These are phyloP conservation scores for Arabidopsis lyrata DNA, from an alignment of 441 rosid species.

Conservation along the genomic window DNA sequence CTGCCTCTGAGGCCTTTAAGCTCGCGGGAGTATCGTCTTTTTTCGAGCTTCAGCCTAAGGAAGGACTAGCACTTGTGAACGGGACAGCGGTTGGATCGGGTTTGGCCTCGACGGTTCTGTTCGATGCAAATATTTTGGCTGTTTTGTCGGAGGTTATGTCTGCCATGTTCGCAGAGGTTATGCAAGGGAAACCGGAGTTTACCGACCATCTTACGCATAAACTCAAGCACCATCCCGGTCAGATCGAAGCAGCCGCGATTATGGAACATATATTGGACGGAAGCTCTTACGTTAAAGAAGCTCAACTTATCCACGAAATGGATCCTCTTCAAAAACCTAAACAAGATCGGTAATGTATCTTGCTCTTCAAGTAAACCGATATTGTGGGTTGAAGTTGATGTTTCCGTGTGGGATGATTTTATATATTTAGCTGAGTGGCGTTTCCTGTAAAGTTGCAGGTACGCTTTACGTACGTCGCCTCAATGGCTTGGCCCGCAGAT, in stretches of 20 bases:
- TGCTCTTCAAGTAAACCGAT: conserved; percentile 18
- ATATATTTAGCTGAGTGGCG: neutral
- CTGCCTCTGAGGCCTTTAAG: conserved; percentile 56
- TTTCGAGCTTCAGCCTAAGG: conserved; percentile 58
- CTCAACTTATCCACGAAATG: conserved; percentile 50
- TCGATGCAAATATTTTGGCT: conserved; percentile 53
- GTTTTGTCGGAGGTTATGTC: conserved; percentile 56
- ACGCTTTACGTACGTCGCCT: conserved; percentile 63
- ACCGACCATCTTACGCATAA: conserved; percentile 66
- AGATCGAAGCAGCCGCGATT: conserved; percentile 66
- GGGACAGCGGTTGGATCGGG: conserved; percentile 57
- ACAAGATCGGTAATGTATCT: conserved; percentile 49
- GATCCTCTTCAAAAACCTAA: conserved; percentile 62
- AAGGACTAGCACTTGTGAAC: conserved; percentile 54
- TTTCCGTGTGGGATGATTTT: neutral
- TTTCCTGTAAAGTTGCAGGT: conserved; percentile 31
- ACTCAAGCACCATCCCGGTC: conserved; percentile 64
- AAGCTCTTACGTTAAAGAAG: conserved; percentile 55
- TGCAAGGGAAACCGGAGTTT: conserved; percentile 63
- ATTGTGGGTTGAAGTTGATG: neutral
- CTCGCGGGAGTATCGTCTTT: conserved; percentile 52
- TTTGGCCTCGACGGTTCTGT: conserved; percentile 53
- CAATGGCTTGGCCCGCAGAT: conserved; percentile 69
- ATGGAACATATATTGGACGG: conserved; percentile 68
- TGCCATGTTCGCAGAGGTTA: conserved; percentile 61